phyloP scores from a whole-genome alignment of 2,329 filamentous ascomycete genomes.

The Alternaria hordeiaustralica region DNA sequence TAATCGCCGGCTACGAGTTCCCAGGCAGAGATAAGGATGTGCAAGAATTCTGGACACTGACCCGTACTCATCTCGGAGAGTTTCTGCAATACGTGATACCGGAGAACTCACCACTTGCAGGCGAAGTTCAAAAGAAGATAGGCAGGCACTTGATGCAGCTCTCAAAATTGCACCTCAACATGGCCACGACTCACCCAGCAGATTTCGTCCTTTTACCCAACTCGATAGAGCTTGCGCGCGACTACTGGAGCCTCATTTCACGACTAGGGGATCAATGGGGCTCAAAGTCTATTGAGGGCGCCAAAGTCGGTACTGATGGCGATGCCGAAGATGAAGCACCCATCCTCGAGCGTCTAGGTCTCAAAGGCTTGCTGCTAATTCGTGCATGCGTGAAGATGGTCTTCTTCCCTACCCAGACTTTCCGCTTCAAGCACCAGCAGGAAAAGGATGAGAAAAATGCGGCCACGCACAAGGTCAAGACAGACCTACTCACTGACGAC shows the following conservation, averaged over 20 bases:
- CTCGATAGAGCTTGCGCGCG: slow-evolving; percentile 75
- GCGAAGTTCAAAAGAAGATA: slow-evolving; percentile 65
- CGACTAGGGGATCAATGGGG: slow-evolving; percentile 78
- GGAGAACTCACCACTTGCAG: slow-evolving; percentile 59
- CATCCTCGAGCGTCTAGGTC: slow-evolving; percentile 76
- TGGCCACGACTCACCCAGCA: slow-evolving; percentile 79
- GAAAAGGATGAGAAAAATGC: slow-evolving; percentile 77
- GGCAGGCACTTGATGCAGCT: slow-evolving; percentile 89
- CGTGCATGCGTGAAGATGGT: slow-evolving; percentile 85
- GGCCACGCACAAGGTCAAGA: slow-evolving; percentile 73
- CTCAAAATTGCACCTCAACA: slow-evolving; percentile 87
- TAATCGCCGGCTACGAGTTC: slow-evolving; percentile 82
- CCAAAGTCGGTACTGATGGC: slow-evolving; percentile 55
- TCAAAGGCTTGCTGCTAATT: slow-evolving; percentile 83
- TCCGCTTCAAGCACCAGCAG: slow-evolving; percentile 79
- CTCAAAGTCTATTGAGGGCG: slow-evolving; percentile 52
- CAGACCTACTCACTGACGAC: slow-evolving; percentile 74
- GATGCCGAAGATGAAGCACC: slow-evolving; percentile 58
- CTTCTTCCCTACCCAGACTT: slow-evolving; percentile 79
- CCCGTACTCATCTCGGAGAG: slow-evolving; percentile 76
- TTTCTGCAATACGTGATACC: slow-evolving; percentile 70
- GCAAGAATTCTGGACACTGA: slow-evolving; percentile 78
- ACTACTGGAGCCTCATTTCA: slow-evolving; percentile 84
- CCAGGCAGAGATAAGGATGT: slow-evolving; percentile 81
- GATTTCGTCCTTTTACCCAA: slow-evolving; percentile 84